phyloP scores from a whole-genome alignment of 768 basidiomycete species.

The Auriscalpium orientale region DNA sequence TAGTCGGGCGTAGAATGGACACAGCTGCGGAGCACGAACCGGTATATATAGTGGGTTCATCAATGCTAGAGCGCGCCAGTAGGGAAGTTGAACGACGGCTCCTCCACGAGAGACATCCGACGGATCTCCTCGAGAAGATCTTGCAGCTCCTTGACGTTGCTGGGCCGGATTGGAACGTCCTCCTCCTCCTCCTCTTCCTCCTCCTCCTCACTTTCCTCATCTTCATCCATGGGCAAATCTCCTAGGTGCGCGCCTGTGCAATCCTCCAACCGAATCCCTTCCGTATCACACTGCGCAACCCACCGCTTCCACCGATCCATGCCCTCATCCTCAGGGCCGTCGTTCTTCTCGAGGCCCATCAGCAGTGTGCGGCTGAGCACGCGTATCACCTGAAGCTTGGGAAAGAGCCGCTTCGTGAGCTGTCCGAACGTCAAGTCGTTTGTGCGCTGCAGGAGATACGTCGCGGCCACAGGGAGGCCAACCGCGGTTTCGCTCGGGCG shows the following conservation, averaged over 20 bases:
- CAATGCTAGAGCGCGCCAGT: not conserved
- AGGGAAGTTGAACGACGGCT: not conserved
- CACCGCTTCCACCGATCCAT: slow-evolving; percentile 60
- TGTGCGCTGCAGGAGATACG: slow-evolving; percentile 34
- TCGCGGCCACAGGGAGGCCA: slow-evolving; percentile 36
- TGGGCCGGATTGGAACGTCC: slow-evolving; percentile 15
- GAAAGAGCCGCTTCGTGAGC: slow-evolving; percentile 48
- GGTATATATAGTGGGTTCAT: not conserved
- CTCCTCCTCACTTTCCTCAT: slow-evolving; percentile 23
- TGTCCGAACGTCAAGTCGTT: slow-evolving; percentile 65
- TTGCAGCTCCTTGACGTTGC: slow-evolving; percentile 13
- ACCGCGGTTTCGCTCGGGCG: slow-evolving; percentile 39
- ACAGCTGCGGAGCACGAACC: not conserved
- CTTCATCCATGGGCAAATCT: slow-evolving; percentile 24
- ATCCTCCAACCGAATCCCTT: slow-evolving; percentile 61
- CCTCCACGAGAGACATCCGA: slow-evolving; percentile 9
- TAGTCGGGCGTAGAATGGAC: not conserved
- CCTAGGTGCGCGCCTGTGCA: slow-evolving; percentile 66
- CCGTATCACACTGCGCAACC: slow-evolving; percentile 46
- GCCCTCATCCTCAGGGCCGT: slow-evolving; percentile 37
- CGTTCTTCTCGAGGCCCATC: slow-evolving; percentile 44
- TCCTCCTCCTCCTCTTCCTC: slow-evolving; percentile 23
- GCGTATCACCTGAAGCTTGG: slow-evolving; percentile 50
- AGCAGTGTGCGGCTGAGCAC: slow-evolving; percentile 50
- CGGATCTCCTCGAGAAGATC: slow-evolving; percentile 13